Base-by-base conservation (phyloP, 164 flowering plant genomes). In the Stephania cephalantha region DNA sequence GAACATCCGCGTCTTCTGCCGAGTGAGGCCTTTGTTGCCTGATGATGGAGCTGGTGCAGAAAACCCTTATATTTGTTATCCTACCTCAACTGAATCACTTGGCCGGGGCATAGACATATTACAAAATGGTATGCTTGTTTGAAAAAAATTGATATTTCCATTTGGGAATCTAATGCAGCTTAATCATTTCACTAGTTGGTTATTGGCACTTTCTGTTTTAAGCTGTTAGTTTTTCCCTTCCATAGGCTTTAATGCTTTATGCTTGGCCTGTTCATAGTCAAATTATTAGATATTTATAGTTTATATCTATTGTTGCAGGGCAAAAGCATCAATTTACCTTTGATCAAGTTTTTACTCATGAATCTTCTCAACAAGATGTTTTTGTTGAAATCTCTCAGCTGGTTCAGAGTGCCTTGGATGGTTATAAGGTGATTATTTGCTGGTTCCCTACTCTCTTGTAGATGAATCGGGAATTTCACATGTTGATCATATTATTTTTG, bases 321-420 rank as follows among this genome's bases (percentile, higher is more conserved):
- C 98, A 92, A 83, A 92, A 87, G 46, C 88, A 88, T 80, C 86
- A 94, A 68, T 96, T 96, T 75, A 86, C 89, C 6, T 96, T 91
- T 81, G 99, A 96, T 82, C 88, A 88, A 81, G 98, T 96, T n/a
- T 93, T 96, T 74, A 78, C 79, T 76, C 93, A 93, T n/a, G 91
- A 88, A 5, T 86, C 89, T 29, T 79, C 98, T n/a, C 99, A 96
- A 82, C 87, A 92, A 72, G 97, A 90, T 25, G 97, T 94, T 31
- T 96, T 96, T 85, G 92, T 90, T 11, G 98, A 96, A 77, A 92
- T 96, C 73, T 96, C 99, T 3, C 99, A 96, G 81, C 91, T 96
- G 70, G 97, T 96, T 46, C 99, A 96, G 78, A 96, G 99, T 85
- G 99, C 97, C 30, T 90, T 96, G 70, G 99, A 96, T 83, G 99